phyloP scores from a whole-genome alignment of 306 rosid species.

The Cucumis hystrix region DNA sequence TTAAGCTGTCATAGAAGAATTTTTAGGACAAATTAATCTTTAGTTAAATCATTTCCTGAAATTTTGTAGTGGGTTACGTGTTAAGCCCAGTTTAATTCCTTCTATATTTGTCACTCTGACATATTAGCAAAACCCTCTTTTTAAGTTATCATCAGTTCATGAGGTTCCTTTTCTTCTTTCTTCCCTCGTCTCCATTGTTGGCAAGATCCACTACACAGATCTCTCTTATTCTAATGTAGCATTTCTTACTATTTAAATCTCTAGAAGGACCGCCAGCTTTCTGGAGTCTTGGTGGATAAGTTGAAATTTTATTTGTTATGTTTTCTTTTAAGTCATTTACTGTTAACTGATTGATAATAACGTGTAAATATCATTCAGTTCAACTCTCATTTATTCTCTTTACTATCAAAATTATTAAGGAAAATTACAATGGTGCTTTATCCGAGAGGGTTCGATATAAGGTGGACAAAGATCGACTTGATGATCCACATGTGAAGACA shows the following conservation, averaged over 20 bases:
- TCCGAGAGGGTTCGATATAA: constrained; percentile 62
- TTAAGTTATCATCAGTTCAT: background rate
- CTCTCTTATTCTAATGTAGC: background rate
- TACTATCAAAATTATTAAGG: constrained; percentile 21
- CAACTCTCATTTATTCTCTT: background rate
- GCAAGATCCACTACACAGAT: background rate
- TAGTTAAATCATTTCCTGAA: background rate
- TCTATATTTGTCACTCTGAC: background rate
- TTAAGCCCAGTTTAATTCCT: background rate
- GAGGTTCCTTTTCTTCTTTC: background rate
- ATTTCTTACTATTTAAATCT: background rate
- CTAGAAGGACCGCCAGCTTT: background rate
- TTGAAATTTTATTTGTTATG: background rate
- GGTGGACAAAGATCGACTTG: constrained; percentile 72
- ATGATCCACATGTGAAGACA: constrained; percentile 88
- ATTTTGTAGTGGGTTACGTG: background rate
- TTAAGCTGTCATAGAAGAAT: background rate
- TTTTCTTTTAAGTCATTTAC: background rate
- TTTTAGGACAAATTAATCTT: background rate
- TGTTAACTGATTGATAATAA: background rate
- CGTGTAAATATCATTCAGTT: background rate
- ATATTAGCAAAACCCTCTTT: background rate
- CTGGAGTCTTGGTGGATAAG: background rate
- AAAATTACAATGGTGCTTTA: constrained; percentile 66
- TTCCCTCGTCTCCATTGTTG: background rate